These are phyloP conservation scores for Hordeum vulgare DNA, from an alignment of 176 grass and related monocot genomes.

Conservation along the genomic window DNA sequence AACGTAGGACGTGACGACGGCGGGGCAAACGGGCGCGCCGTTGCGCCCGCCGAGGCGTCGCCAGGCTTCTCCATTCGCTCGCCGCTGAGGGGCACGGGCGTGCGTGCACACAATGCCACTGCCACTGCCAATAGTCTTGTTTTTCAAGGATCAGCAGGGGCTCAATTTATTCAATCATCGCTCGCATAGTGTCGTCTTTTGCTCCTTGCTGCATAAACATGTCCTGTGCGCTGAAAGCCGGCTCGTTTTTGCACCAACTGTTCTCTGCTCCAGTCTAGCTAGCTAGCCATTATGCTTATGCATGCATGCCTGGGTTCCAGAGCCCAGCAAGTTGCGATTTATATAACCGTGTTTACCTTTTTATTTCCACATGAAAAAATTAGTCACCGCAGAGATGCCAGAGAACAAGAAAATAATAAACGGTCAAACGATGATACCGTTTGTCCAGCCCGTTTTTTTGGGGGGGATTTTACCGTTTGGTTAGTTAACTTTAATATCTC, in stretches of 20 bases:
- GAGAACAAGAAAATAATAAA: no score
- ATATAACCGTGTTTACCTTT: no score
- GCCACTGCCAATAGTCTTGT: neutral
- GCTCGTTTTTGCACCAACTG: neutral
- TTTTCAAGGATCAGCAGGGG: neutral
- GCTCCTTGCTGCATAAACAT: neutral
- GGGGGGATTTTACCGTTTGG: neutral
- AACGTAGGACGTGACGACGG: slow-evolving; percentile 15
- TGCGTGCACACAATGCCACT: neutral
- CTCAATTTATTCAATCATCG: neutral
- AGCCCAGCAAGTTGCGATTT: neutral
- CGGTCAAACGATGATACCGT: no score
- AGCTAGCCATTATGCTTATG: neutral
- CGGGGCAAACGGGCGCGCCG: neutral
- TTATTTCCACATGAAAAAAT: neutral
- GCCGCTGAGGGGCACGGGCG: neutral
- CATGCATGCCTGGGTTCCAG: neutral
- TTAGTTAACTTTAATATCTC: neutral
- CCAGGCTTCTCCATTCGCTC: slow-evolving; percentile 22
- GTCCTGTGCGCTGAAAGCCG: slow-evolving; percentile 32
- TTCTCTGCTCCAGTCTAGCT: neutral
- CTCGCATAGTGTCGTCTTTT: neutral
- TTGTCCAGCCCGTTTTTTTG: no score
- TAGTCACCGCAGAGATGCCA: no score
- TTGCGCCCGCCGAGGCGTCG: slow-evolving; percentile 22